Evolutionary conservation across 1,284 basidiomycete species (phyloP).

Genomic region (Macrocystidia cucumis): DNA sequence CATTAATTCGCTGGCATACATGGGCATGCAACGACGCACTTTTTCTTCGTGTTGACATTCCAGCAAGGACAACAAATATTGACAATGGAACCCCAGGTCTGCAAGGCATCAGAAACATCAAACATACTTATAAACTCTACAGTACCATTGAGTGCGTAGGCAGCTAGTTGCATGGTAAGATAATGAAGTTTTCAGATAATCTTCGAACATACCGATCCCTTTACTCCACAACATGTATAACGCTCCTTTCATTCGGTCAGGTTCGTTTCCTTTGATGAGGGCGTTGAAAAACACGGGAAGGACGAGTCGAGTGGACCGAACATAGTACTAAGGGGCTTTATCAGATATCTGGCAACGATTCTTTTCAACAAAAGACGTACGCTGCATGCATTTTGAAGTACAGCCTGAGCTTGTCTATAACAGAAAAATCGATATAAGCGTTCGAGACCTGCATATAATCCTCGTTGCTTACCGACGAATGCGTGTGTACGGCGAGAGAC

Average conservation of each 20-base stretch:
- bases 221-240: slow-evolving; percentile 85
- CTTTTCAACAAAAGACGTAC: slow-evolving; percentile 31
- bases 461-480: slow-evolving; percentile 60
- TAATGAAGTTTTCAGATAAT: slow-evolving; percentile 5
- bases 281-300: slow-evolving; percentile 72
- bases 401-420: slow-evolving; percentile 62
- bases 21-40: slow-evolving; percentile 27
- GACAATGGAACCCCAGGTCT: slow-evolving; percentile 65
- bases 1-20: slow-evolving; percentile 3
- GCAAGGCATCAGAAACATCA: slow-evolving; percentile 9
- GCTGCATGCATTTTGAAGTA: slow-evolving; percentile 60
- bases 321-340: slow-evolving; percentile 51
- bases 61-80: slow-evolving; percentile 68
- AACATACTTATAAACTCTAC: slow-evolving; percentile 1
- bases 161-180: slow-evolving; percentile 28
- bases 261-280: slow-evolving; percentile 69
- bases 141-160: slow-evolving; percentile 56
- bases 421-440: slow-evolving; percentile 4
- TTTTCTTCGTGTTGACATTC: slow-evolving; percentile 91
- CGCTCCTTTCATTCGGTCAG: slow-evolving; percentile 94
- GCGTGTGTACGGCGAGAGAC: slow-evolving; percentile 79
- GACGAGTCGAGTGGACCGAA: slow-evolving; percentile 73
- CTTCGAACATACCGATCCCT: slow-evolving; percentile 44
- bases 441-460: too few species aligned
- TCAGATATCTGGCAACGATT: slow-evolving; percentile 9